phyloP scores from a whole-genome alignment of 352 stramenopile genomes.

The Plasmopara muralis region DNA sequence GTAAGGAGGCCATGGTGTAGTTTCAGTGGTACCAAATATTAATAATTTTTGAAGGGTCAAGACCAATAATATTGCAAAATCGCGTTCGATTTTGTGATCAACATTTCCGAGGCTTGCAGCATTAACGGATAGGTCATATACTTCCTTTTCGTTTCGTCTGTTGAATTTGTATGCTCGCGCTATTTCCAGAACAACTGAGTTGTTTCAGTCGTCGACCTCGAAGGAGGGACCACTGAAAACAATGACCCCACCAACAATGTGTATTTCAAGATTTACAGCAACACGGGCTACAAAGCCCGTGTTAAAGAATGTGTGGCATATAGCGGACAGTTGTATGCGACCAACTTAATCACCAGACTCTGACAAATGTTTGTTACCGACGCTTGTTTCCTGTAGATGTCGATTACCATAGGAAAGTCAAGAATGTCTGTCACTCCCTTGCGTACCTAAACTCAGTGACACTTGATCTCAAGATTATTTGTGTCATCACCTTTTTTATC shows the following conservation, averaged over 20 bases:
- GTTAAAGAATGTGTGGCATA: background rate
- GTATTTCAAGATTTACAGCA: conserved; percentile 7
- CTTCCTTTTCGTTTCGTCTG: conserved; percentile 1
- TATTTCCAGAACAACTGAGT: conserved; percentile 12
- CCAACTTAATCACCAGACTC: conserved; percentile 1
- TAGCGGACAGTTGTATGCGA: conserved; percentile 2
- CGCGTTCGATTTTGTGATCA: too few relatives aligned
- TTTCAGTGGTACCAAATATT: conserved; percentile 22
- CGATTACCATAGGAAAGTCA: too few relatives aligned
- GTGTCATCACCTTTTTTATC: too few relatives aligned
- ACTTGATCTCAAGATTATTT: too few relatives aligned
- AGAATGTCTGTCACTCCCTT: too few relatives aligned
- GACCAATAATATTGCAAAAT: conserved; percentile 14
- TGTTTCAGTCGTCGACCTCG: conserved; percentile 6
- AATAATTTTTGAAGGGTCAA: conserved; percentile 15
- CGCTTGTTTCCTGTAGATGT: too few relatives aligned
- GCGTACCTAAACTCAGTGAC: conserved; percentile 3
- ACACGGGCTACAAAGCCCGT: background rate
- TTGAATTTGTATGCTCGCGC: conserved; percentile 7
- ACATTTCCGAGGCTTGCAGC: too few relatives aligned
- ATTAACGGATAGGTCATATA: too few relatives aligned
- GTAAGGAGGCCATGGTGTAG: conserved; percentile 12
- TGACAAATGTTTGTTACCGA: background rate
- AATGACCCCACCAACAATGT: conserved; percentile 6
- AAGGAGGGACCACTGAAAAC: too few relatives aligned